These are phyloP conservation scores for Xylaria sp. DNA, from an alignment of 495 filamentous ascomycete species.

Conservation along the genomic window DNA sequence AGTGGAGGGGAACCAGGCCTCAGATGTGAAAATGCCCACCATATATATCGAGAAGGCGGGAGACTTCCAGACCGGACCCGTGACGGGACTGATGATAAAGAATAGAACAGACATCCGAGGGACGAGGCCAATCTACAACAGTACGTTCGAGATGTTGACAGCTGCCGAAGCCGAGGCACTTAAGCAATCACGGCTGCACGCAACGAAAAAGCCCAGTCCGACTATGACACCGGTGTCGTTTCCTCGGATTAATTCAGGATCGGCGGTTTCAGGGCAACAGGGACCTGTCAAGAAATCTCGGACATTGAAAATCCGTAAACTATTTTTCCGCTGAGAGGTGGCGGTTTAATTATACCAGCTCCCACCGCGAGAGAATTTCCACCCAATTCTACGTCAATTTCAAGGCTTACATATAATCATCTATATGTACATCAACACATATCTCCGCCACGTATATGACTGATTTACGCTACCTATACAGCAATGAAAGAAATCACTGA, in stretches of 20 bases:
- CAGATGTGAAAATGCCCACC: neutral
- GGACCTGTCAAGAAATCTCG: neutral
- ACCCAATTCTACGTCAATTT: neutral
- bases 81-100: neutral
- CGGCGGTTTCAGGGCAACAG: neutral
- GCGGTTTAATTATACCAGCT: neutral
- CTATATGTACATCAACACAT: neutral
- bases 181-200: neutral
- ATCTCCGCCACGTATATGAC: neutral
- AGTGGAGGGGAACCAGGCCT: neutral
- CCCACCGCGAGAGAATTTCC: neutral
- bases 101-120: neutral
- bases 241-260: neutral
- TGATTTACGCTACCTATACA: neutral
- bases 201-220: neutral
- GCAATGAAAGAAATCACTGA: too few species aligned
- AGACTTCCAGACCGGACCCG: neutral
- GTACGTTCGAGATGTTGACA: slow-evolving; percentile 1
- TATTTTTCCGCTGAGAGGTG: neutral
- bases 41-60: neutral
- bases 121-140: neutral
- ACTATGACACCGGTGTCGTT: neutral
- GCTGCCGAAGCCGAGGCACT: slow-evolving; percentile 1
- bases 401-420: neutral
- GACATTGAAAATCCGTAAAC: neutral